phyloP scores from a whole-genome alignment of 208 protist genomes.

The Trypanosoma scelopori region DNA sequence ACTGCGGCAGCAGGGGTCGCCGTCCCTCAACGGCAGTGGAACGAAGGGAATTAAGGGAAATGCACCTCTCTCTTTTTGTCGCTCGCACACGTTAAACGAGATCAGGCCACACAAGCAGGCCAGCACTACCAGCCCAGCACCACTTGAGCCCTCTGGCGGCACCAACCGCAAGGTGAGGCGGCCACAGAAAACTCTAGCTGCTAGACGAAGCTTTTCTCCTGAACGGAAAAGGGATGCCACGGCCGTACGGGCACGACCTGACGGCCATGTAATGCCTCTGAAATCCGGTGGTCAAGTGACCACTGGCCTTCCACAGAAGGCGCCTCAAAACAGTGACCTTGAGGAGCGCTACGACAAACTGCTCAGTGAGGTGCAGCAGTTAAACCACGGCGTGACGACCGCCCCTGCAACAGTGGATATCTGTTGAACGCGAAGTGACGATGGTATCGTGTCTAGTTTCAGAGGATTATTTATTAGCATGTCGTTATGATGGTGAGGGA shows the following conservation, averaged over 20 bases:
- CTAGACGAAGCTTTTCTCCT: neutral
- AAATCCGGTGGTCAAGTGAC: neutral
- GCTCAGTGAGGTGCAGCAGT: slow-evolving; percentile 18
- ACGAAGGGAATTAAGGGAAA: neutral
- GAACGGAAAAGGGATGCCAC: neutral
- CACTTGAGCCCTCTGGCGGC: neutral
- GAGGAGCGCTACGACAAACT: slow-evolving; percentile 16
- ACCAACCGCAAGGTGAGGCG: neutral
- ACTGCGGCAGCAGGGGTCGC: neutral
- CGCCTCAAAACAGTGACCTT: slow-evolving; percentile 5
- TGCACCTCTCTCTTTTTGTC: neutral
- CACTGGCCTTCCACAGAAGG: neutral
- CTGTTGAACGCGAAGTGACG: neutral
- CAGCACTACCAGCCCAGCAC: neutral
- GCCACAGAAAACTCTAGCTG: neutral
- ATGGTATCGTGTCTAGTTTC: too few relatives aligned
- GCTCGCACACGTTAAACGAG: slow-evolving; percentile 16
- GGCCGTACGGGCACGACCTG: neutral
- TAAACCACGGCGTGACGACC: neutral
- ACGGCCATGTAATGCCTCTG: neutral
- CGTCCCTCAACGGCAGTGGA: neutral
- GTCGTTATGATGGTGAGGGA: too few relatives aligned
- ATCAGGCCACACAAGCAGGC: neutral
- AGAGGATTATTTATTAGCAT: too few relatives aligned
- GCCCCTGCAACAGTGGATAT: neutral